Evolutionary conservation across 2,329 filamentous ascomycete species (phyloP), one percentile per base, ranked within the genome.

Genomic region (Penicillium vulpinum): DNA sequence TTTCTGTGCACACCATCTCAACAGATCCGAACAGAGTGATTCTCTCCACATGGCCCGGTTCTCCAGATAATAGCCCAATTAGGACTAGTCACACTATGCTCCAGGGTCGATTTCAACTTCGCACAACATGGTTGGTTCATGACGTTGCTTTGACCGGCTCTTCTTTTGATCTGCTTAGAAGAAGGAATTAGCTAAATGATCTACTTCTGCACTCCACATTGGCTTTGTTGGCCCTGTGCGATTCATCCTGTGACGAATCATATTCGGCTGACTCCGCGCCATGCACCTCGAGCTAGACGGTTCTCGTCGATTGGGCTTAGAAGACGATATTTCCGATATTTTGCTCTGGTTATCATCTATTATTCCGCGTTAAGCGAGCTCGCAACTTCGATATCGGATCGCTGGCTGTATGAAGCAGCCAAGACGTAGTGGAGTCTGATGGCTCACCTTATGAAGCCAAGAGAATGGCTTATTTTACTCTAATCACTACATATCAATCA

Each of bases 11-110:
- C 18, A 13, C 15, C 29, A 40, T 51, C 6, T 15, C 28, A 31
- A 51, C 9, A n/a, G 16, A 48, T 50, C 36, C 48, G 48, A 44
- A 18, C 38, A 24, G 21, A 44, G 3, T 11, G 38, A 43, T 44
- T 11, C 6, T 36, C 40, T 36, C 51, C 54, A 61, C 61, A 60
- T 59, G 44, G 40, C 51, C 47, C 46, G 24, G 21, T 53, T 66
- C 64, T 66, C 64, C 54, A 57, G 62, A 58, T n/a, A 63, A 43
- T 66, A n/a, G 57, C 64, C 48, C 11, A 38, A 60, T 66, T 54
- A 29, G 64, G 63, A 61, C 56, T 67, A 67, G 64, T 57, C 58
- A 28, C 43, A 46, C 33, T 47, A 53, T 24, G 33, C 54, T 26
- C 51, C 24, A n/a, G 54, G 24, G 44, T 41, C 22, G 31, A 44